Base-by-base conservation (phyloP, 192 early-diverging fungal genomes). In the Backusella psychrophila region DNA sequence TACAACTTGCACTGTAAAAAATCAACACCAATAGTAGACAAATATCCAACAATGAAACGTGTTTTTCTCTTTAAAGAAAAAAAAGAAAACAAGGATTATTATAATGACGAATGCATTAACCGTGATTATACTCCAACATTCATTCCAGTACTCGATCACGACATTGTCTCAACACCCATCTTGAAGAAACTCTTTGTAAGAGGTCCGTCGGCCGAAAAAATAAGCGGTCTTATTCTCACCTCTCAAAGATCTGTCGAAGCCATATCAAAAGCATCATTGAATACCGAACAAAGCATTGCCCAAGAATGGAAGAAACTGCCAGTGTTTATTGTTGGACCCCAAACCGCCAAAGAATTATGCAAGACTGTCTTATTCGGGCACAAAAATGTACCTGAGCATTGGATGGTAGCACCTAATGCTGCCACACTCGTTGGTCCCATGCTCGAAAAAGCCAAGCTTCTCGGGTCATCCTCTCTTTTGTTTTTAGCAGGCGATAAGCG, bases 401-500 rank as follows among this genome's bases (percentile, higher is more conserved):
- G 70, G 17, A 75, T 59, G 19, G 59, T 82, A 11, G 68, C 83
- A 15, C 87, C 86, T 3, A 81, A 29, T 44, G 88, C 89, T 1
- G 77, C 80, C 31, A 66, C 11, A 17, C 76, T 90, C 0, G 77
- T 81, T 33, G 63, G 73, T 14, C 35, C 74, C 1, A 86, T 90
- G 41, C 29, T 71, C 14, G 69, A 70, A 21, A 44, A 81, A 12
- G 19, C 65, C 17, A 52, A 71, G n/a, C 31, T 33, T n/a, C 26
- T 23, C 12, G 31, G 19, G 19, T 1, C 46, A 17, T 12, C 31
- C 15, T 19, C 31, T 3, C 7, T 85, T 34, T 72, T 90, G 52
- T 89, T 90, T 69, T 77, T 90, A 23, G 78, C 82, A 4, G 89
- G 89, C 26, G 87, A 89, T 71, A 90, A 90, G 66, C 79, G 82